A percentile compares a stretch with the other conserved stretches of the same genome.
Evolutionary conservation across 75 land plant species (phyloP).

Genomic region (Pseudotsuga menziesii): DNA sequence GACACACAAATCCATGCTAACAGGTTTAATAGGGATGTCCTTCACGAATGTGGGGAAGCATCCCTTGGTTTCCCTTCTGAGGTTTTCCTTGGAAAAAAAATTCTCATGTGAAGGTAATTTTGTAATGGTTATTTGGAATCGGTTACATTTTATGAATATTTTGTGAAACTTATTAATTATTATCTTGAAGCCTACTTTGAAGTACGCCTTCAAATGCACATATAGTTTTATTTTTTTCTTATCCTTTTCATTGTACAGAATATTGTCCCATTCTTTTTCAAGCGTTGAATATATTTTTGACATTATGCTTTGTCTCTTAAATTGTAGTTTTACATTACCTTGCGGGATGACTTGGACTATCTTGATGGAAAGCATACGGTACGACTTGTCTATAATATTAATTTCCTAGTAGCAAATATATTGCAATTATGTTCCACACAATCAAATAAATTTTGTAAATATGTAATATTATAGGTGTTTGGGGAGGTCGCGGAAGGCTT

Average conservation of each 20-base stretch:
- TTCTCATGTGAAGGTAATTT: too few relatives aligned
- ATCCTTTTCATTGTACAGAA: neutral
- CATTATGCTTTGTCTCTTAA: constrained; percentile 3
- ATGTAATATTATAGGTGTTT: constrained; percentile 61
- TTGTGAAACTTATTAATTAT: too few relatives aligned
- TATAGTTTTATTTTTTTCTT: neutral
- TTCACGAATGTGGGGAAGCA: too few relatives aligned
- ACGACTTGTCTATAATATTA: constrained; percentile 21
- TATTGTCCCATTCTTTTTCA: neutral
- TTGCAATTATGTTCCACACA: neutral
- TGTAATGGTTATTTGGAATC: too few relatives aligned
- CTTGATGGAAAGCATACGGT: constrained; percentile 99
- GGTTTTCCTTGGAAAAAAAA: too few relatives aligned
- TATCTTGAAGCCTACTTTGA: neutral
- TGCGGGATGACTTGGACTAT: constrained; percentile 88
- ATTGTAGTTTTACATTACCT: constrained; percentile 85
- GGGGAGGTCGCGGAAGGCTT: constrained; percentile 90
- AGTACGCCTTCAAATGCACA: neutral
- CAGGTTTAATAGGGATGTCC: too few relatives aligned
- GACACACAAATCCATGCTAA: too few relatives aligned
- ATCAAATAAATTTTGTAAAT: neutral
- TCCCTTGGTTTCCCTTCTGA: too few relatives aligned
- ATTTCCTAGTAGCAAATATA: neutral
- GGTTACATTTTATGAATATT: too few relatives aligned
- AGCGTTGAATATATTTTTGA: neutral